These are phyloP conservation scores for Paramyrothecium roridum DNA, from an alignment of 2,329 filamentous ascomycete genomes.

Conservation along the genomic window DNA sequence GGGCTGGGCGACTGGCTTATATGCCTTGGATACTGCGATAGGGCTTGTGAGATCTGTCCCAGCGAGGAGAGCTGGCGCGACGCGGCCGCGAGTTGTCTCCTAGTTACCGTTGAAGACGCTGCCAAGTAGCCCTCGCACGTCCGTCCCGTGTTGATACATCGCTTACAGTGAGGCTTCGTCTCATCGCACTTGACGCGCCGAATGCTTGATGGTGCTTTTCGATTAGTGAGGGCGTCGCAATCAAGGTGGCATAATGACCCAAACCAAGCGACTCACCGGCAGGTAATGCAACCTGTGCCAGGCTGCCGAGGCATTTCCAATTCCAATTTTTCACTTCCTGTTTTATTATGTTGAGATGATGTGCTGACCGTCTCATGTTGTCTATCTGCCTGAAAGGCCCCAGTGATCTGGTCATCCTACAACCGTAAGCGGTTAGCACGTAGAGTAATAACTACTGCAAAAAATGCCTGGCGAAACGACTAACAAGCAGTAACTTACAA, in stretches of 20 bases:
- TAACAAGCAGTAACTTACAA: no score
- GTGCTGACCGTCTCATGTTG: no score
- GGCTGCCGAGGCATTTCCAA: constrained; percentile 16
- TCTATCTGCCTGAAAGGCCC: no score
- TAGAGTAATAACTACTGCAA: no score
- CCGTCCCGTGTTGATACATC: constrained; percentile 19
- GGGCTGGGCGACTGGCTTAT: constrained; percentile 4
- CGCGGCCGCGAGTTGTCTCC: constrained; percentile 24
- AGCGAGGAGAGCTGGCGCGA: constrained; percentile 22
- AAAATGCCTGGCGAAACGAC: no score
- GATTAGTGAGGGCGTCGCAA: background rate
- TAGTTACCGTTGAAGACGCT: constrained; percentile 17
- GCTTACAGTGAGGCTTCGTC: constrained; percentile 22
- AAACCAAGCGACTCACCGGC: constrained; percentile 13
- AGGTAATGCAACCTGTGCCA: constrained; percentile 20
- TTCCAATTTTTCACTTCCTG: no score
- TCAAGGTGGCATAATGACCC: background rate
- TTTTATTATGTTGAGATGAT: no score
- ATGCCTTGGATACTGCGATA: constrained; percentile 5
- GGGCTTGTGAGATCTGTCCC: constrained; percentile 22
- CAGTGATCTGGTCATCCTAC: no score
- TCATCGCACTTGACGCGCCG: constrained; percentile 34
- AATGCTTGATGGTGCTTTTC: constrained; percentile 17
- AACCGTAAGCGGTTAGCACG: no score
- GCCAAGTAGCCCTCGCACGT: constrained; percentile 30